A percentile compares a stretch with the other conserved stretches of the same genome.
phyloP scores from a whole-genome alignment of 1,139 yeast species.

The Debaryomycetaceae sp. region DNA sequence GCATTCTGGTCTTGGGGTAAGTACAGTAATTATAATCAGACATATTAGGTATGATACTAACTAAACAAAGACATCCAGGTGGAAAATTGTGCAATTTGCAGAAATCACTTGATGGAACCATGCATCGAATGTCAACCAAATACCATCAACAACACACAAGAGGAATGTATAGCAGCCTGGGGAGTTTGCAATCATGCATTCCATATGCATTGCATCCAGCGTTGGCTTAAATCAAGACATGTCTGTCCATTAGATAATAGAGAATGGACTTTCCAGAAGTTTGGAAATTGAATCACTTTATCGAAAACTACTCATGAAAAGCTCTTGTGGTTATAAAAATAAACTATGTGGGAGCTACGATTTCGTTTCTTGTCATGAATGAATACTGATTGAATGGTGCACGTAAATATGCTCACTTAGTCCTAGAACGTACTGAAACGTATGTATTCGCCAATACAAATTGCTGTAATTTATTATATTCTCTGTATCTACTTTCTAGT shows the following conservation, averaged over 20 bases:
- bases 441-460: not conserved
- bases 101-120: slow-evolving; percentile 97
- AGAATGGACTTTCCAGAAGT: slow-evolving; percentile 88
- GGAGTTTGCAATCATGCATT: slow-evolving; percentile 94
- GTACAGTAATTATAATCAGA: slow-evolving; percentile 15
- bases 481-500: not conserved
- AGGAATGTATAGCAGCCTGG: slow-evolving; percentile 95
- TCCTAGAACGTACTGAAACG: not conserved
- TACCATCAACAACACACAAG: slow-evolving; percentile 61
- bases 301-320: not conserved
- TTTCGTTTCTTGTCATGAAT: not conserved
- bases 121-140: slow-evolving; percentile 96
- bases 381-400: not conserved
- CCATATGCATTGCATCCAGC: slow-evolving; percentile 91
- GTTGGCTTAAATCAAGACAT: slow-evolving; percentile 96
- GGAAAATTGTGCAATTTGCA: slow-evolving; percentile 96
- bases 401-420: not conserved
- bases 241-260: slow-evolving; percentile 96
- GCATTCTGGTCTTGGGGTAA: slow-evolving; percentile 99
- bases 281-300: slow-evolving; percentile 41
- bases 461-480: not conserved
- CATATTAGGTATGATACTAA: slow-evolving; percentile 17
- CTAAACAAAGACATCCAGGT: slow-evolving; percentile 63
- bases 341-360: not conserved
- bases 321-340: not conserved